Conservation (phyloP, 768 basidiomycete genomes). For the Hortiboletus flavorubellus region DNA sequence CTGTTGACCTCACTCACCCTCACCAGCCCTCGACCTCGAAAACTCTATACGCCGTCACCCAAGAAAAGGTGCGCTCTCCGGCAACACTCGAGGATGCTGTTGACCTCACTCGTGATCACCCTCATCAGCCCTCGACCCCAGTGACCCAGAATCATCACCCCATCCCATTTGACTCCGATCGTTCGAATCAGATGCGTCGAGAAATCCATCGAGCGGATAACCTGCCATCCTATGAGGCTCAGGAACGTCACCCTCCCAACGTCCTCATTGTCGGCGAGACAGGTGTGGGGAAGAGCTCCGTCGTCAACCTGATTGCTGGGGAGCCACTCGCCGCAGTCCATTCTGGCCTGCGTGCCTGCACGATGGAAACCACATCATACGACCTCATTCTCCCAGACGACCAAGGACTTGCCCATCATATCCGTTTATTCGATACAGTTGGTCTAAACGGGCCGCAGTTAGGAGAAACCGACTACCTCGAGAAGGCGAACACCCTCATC, state of each 20-base stretch:
- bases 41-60: too few species aligned
- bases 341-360: conserved; percentile 34
- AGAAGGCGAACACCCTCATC: conserved; percentile 35
- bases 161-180: conserved; percentile 2
- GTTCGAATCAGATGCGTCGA: conserved; percentile 12
- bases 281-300: conserved; percentile 37
- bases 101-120: too few species aligned
- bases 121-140: too few species aligned
- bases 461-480: conserved; percentile 23
- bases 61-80: too few species aligned
- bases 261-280: conserved; percentile 36
- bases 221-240: conserved; percentile 20
- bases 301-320: conserved; percentile 39
- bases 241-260: conserved; percentile 31
- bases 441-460: conserved; percentile 30
- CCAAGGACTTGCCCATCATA: conserved; percentile 15
- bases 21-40: too few species aligned
- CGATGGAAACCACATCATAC: conserved; percentile 31
- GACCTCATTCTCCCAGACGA: conserved; percentile 18
- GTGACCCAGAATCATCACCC: not conserved
- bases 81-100: too few species aligned
- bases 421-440: conserved; percentile 34
- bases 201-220: conserved; percentile 2
- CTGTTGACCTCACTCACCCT: too few species aligned
- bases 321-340: conserved; percentile 25